Percentiles rank a stretch among this genome's conserved stretches.
Evolutionary conservation across 83 land plant species (phyloP).

Genomic region (Larix sibirica): DNA sequence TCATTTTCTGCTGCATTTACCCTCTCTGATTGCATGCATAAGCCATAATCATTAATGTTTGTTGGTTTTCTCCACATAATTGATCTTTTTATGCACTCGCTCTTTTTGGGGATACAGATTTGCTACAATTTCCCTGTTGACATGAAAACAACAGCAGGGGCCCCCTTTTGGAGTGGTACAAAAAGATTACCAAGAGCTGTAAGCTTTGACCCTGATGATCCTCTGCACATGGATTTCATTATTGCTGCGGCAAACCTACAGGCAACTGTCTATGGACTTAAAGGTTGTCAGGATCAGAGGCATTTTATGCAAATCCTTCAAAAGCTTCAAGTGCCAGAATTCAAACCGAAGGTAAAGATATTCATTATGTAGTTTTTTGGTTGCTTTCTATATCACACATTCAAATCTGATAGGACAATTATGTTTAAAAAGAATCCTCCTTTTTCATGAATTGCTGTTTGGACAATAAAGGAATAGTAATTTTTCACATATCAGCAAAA

Average conservation of each 20-base stretch:
- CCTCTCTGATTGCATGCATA: neutral
- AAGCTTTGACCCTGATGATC: conserved; percentile 31
- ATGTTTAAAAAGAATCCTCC: neutral
- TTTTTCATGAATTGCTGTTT: neutral
- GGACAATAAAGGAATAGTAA: neutral
- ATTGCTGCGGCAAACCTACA: conserved; percentile 62
- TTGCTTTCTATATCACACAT: neutral
- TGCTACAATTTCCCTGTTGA: conserved; percentile 52
- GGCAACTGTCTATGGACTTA: conserved; percentile 62
- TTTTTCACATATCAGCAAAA: neutral
- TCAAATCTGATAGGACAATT: neutral
- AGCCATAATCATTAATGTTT: neutral
- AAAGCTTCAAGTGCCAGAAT: conserved; percentile 39
- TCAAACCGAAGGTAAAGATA: conserved; percentile 45
- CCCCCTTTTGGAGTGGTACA: conserved; percentile 67
- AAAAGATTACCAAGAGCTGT: conserved; percentile 47
- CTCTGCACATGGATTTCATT: conserved; percentile 49
- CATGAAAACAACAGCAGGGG: conserved; percentile 55
- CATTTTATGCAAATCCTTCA: conserved; percentile 41
- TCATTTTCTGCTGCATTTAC: neutral
- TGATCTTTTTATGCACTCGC: neutral
- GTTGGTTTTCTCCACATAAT: neutral
- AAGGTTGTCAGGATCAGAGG: conserved; percentile 49
- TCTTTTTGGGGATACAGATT: conserved; percentile 28
- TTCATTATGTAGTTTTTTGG: neutral